Conservation (phyloP, 257 asterid genomes). For the Primulina huaijiensis region DNA sequence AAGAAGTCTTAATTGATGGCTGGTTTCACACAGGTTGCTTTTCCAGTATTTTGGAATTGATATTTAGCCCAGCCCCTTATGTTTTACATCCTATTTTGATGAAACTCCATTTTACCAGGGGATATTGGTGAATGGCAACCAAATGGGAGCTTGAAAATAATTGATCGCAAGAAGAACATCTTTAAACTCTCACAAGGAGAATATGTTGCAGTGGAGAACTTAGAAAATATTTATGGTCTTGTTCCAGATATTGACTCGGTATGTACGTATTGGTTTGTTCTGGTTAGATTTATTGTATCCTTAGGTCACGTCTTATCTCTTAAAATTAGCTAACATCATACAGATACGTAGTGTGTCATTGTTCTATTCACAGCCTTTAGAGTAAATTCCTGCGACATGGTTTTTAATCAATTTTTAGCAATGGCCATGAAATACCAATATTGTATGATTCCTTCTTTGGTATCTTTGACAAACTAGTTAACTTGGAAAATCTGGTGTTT, state of each 20-base stretch:
- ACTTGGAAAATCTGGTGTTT: neutral
- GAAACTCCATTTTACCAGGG: conserved; percentile 43
- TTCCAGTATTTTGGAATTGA: conserved; percentile 11
- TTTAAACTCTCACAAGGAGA: conserved; percentile 98
- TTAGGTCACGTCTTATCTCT: conserved; percentile 8
- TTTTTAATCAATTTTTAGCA: too few species aligned
- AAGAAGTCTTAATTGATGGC: conserved; percentile 80
- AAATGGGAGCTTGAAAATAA: conserved; percentile 82
- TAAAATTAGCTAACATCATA: conserved; percentile 3
- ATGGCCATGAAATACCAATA: neutral
- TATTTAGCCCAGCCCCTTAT: conserved; percentile 15
- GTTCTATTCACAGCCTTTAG: neutral
- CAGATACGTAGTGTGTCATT: neutral
- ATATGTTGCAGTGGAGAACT: conserved; percentile 95
- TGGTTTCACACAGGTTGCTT: conserved; percentile 97
- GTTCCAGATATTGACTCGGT: conserved; percentile 69
- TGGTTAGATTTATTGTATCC: neutral
- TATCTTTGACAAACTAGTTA: neutral
- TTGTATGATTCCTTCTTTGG: neutral
- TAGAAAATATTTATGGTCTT: conserved; percentile 77
- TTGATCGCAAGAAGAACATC: conserved; percentile 94
- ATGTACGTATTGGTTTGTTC: conserved; percentile 24
- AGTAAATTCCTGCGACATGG: too few species aligned
- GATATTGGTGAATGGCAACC: conserved; percentile 96
- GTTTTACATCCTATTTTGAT: neutral